These are phyloP conservation scores for Vaccinium vitisidaea DNA, from an alignment of 148 eudicot species.

Conservation along the genomic window DNA sequence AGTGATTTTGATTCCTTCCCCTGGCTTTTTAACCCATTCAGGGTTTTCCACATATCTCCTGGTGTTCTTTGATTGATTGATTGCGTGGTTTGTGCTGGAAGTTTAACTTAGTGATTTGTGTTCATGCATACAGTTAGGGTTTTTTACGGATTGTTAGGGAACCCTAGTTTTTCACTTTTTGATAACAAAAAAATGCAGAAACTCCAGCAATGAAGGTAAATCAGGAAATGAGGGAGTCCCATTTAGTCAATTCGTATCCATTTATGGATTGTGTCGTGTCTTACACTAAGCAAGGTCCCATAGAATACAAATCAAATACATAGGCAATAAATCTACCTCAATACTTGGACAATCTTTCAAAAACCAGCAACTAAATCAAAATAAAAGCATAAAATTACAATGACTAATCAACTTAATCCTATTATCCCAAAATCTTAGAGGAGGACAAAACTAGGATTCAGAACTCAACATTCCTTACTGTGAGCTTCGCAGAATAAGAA, in stretches of 20 bases:
- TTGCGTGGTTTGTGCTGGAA: too few species aligned
- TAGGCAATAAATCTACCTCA: background rate
- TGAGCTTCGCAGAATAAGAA: background rate
- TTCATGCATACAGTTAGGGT: too few species aligned
- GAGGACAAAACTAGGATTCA: background rate
- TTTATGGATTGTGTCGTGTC: background rate
- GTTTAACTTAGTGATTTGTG: too few species aligned
- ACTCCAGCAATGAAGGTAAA: background rate
- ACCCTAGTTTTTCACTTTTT: too few species aligned
- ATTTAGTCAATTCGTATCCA: background rate
- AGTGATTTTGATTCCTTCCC: too few species aligned
- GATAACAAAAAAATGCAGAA: background rate
- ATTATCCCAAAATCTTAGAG: background rate
- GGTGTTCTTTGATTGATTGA: too few species aligned
- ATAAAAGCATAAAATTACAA: background rate
- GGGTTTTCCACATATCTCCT: too few species aligned
- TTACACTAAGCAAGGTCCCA: background rate
- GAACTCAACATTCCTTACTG: background rate
- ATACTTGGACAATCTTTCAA: background rate
- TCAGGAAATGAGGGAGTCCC: constrained; percentile 2
- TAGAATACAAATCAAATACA: background rate
- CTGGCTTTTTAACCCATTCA: too few species aligned
- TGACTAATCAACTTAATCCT: background rate
- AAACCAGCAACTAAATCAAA: background rate
- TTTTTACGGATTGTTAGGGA: too few species aligned